phyloP scores from a whole-genome alignment of 2,329 filamentous ascomycete genomes.

The Sclerotinia sclerotiorum region DNA sequence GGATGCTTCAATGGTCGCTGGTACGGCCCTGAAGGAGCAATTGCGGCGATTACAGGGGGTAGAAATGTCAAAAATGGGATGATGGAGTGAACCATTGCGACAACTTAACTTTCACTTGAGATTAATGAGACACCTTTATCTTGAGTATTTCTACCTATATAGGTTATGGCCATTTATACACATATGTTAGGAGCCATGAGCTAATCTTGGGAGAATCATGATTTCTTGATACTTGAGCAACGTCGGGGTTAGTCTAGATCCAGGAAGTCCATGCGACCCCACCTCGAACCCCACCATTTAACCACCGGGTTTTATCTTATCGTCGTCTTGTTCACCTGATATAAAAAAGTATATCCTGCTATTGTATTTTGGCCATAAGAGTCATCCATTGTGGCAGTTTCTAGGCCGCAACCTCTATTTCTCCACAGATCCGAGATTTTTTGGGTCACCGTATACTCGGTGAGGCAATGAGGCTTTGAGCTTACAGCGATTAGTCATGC shows the following conservation, averaged over 20 bases:
- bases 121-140: background rate
- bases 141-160: background rate
- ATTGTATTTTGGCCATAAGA: background rate
- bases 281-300: background rate
- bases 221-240: background rate
- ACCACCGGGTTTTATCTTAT: background rate
- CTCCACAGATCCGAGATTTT: background rate
- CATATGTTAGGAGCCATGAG: background rate
- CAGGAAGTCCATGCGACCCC: slow-evolving; percentile 4
- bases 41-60: slow-evolving; percentile 1
- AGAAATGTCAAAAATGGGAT: slow-evolving; percentile 2
- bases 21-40: background rate
- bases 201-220: background rate
- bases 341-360: slow-evolving; percentile 9
- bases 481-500: slow-evolving; percentile 12
- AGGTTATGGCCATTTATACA: background rate
- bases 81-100: slow-evolving; percentile 8
- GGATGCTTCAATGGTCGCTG: background rate
- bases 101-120: background rate
- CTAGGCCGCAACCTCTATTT: background rate
- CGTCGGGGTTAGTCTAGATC: background rate
- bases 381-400: background rate
- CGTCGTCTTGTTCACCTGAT: background rate
- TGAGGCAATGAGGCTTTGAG: slow-evolving; percentile 11
- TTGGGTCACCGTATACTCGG: background rate